phyloP scores from a whole-genome alignment of 768 basidiomycete genomes.

The Boletus edulis region DNA sequence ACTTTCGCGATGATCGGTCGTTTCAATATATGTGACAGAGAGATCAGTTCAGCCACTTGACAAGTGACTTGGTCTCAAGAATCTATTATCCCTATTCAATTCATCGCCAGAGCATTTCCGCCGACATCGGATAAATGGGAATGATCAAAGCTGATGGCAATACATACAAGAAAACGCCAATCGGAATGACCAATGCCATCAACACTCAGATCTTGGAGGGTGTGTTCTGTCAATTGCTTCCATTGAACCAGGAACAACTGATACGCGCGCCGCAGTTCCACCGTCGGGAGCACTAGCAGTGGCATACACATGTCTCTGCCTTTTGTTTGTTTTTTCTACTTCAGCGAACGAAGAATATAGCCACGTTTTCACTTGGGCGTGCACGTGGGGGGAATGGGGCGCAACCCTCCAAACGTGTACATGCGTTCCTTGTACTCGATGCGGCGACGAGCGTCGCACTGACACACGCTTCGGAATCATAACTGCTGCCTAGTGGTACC shows the following conservation, averaged over 20 bases:
- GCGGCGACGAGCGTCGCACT: neutral
- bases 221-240: neutral
- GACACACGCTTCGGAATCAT: neutral
- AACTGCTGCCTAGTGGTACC: neutral
- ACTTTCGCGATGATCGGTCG: conserved; percentile 1
- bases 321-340: neutral
- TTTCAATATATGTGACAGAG: conserved; percentile 5
- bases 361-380: neutral
- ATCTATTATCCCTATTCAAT: neutral
- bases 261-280: neutral
- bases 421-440: too few relatives aligned
- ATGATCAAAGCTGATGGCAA: too few relatives aligned
- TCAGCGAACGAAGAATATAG: neutral
- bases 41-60: conserved; percentile 9
- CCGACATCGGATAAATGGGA: neutral
- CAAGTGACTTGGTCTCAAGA: too few relatives aligned
- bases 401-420: neutral
- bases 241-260: neutral
- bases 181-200: too few relatives aligned
- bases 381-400: neutral
- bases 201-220: too few relatives aligned
- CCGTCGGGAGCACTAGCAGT: neutral
- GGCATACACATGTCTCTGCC: neutral
- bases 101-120: conserved; percentile 2
- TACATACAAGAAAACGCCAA: too few relatives aligned